These are phyloP conservation scores for Coemansia sp. DNA, from an alignment of 192 early-diverging fungal species.

Conservation along the genomic window DNA sequence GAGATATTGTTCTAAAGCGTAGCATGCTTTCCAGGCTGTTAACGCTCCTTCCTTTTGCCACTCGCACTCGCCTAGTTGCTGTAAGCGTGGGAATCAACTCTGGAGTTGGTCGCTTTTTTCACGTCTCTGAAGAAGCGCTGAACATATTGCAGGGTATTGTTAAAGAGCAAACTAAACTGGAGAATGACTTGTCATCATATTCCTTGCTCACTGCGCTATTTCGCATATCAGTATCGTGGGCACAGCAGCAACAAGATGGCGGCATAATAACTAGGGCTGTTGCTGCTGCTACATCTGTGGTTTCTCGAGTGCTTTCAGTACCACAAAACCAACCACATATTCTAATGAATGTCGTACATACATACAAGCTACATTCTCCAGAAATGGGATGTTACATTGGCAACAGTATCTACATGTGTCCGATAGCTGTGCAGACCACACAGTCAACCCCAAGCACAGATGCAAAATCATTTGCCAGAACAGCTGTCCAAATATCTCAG, in stretches of 20 bases:
- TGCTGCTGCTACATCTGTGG: background rate
- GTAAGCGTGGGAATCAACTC: slow-evolving; percentile 4
- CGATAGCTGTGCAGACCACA: background rate
- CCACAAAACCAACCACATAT: background rate
- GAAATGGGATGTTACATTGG: slow-evolving; percentile 23
- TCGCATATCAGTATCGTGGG: slow-evolving; percentile 17
- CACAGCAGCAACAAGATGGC: background rate
- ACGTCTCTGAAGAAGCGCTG: slow-evolving; percentile 16
- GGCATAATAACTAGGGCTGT: slow-evolving; percentile 1
- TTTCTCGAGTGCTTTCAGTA: background rate
- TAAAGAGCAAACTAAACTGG: background rate
- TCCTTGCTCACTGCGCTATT: slow-evolving; percentile 31
- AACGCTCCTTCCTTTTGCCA: slow-evolving; percentile 14
- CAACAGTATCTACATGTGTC: slow-evolving; percentile 24
- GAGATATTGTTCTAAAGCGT: background rate
- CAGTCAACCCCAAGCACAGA: background rate
- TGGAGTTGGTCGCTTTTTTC: slow-evolving; percentile 31
- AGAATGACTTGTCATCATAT: slow-evolving; percentile 11
- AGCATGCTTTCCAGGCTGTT: slow-evolving; percentile 8
- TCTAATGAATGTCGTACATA: slow-evolving; percentile 28
- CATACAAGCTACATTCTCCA: slow-evolving; percentile 11
- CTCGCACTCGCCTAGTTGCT: slow-evolving; percentile 16
- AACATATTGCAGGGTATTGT: slow-evolving; percentile 11
- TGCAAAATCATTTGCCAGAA: slow-evolving; percentile 5
- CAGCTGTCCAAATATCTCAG: slow-evolving; percentile 1